A percentile compares a stretch with the other conserved stretches of the same genome.
Conservation (phyloP, 2,329 filamentous ascomycete genomes). For the Madurella mycetomatis region DNA sequence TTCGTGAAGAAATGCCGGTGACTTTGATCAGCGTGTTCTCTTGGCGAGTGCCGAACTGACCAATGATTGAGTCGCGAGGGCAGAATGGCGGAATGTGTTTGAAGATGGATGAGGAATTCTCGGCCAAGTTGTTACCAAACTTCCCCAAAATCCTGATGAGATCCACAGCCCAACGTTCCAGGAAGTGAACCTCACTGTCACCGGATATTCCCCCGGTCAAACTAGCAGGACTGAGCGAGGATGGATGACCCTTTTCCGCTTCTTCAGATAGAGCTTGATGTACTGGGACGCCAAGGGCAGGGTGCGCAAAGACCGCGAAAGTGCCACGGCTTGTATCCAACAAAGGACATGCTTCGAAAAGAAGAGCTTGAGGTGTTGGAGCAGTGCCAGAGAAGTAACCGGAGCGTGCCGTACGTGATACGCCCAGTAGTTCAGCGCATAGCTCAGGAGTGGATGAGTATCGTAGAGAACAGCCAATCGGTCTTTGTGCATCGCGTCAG, state of each 20-base stretch:
- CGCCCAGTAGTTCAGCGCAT: slow-evolving; percentile 6
- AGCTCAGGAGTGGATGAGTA: slow-evolving; percentile 2
- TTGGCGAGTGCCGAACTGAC: neutral
- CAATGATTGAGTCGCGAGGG: slow-evolving; percentile 1
- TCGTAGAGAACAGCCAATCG: neutral
- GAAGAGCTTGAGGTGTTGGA: slow-evolving; percentile 1
- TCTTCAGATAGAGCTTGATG: slow-evolving; percentile 1
- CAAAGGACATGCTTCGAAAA: slow-evolving; percentile 2
- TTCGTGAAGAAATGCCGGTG: neutral
- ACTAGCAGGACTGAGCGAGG: neutral
- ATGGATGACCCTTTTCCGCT: neutral
- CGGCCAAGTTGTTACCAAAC: slow-evolving; percentile 3
- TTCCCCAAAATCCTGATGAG: slow-evolving; percentile 1
- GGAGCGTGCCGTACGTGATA: slow-evolving; percentile 3
- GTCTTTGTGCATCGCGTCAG: neutral
- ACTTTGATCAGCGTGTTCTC: neutral
- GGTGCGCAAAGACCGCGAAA: neutral
- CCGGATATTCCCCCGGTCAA: neutral
- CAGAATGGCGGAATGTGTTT: slow-evolving; percentile 3
- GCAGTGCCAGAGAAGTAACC: neutral
- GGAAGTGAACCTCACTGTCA: neutral
- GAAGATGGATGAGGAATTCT: slow-evolving; percentile 4
- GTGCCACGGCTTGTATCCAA: slow-evolving; percentile 8
- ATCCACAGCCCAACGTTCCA: neutral
- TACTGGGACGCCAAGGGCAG: slow-evolving; percentile 2